Evolutionary conservation across 192 early-diverging fungal species (phyloP).

Genomic region (Backusella mclennaniae): DNA sequence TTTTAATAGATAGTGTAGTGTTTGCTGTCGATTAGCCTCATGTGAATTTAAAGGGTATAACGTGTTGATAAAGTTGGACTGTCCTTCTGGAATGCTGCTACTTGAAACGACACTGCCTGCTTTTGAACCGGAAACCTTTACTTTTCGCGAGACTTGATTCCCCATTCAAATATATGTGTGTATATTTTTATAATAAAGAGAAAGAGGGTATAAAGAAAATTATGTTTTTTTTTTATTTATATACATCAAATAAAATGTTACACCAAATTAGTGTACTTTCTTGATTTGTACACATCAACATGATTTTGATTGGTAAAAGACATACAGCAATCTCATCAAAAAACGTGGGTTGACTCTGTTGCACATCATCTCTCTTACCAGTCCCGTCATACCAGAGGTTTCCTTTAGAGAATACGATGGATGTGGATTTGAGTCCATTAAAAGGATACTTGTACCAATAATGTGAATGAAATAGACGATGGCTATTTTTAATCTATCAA

Average conservation of each 20-base stretch:
- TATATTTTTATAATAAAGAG: neutral
- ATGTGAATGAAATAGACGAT: too few relatives aligned
- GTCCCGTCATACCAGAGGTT: neutral
- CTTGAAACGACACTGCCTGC: neutral
- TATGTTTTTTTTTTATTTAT: neutral
- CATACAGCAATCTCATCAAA: neutral
- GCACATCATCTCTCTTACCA: neutral
- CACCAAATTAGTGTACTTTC: neutral
- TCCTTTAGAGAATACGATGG: neutral
- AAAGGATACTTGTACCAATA: too few relatives aligned
- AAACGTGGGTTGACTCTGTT: neutral
- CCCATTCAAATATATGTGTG: neutral
- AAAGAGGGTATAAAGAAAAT: neutral
- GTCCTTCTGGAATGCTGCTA: neutral
- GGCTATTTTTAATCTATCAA: too few relatives aligned
- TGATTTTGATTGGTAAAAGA: neutral
- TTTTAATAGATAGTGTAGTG: slow-evolving; percentile 25
- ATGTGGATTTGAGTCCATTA: too few relatives aligned
- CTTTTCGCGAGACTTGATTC: slow-evolving; percentile 18
- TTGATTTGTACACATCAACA: neutral
- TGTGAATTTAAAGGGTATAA: neutral
- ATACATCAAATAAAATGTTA: neutral
- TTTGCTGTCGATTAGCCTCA: slow-evolving; percentile 14
- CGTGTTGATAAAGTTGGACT: neutral
- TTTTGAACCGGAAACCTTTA: neutral